These are phyloP conservation scores for Ustilaginoidea virens DNA, from an alignment of 2,329 filamentous ascomycete species.

Conservation along the genomic window DNA sequence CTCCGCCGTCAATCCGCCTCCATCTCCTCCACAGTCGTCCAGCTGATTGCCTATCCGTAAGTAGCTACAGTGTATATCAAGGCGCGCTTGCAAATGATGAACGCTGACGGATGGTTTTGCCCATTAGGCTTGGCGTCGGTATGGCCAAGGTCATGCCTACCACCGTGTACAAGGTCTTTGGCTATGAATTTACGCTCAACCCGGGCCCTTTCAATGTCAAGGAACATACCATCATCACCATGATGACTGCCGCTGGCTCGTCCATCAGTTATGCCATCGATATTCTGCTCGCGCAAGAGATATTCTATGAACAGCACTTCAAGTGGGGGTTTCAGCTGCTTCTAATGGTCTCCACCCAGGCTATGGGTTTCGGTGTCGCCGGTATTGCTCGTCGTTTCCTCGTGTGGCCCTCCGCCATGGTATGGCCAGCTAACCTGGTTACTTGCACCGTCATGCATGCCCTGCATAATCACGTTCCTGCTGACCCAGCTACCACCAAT, in stretches of 20 bases:
- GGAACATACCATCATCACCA: slow-evolving; percentile 29
- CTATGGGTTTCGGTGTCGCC: slow-evolving; percentile 46
- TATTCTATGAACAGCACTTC: slow-evolving; percentile 33
- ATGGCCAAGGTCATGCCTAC: slow-evolving; percentile 16
- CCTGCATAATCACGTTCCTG: slow-evolving; percentile 37
- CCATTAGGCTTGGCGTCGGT: slow-evolving; percentile 10
- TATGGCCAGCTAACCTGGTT: slow-evolving; percentile 44
- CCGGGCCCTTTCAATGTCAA: slow-evolving; percentile 27
- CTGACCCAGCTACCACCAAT: slow-evolving; percentile 11
- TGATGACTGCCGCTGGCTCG: slow-evolving; percentile 21
- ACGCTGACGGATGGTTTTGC: no score
- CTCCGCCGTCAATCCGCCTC: slow-evolving; percentile 29
- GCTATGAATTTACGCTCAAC: slow-evolving; percentile 16
- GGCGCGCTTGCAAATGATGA: no score
- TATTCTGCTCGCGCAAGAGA: slow-evolving; percentile 21
- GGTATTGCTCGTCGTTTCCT: slow-evolving; percentile 41
- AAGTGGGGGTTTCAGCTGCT: slow-evolving; percentile 42
- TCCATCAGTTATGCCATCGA: slow-evolving; percentile 16
- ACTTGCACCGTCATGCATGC: slow-evolving; percentile 46
- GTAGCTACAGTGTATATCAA: no score
- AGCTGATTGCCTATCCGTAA: slow-evolving; percentile 35
- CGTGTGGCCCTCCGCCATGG: slow-evolving; percentile 43
- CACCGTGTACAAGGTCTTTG: slow-evolving; percentile 12
- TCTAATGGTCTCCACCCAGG: slow-evolving; percentile 41
- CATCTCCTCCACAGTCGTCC: slow-evolving; percentile 35